Percentiles rank a stretch among this genome's conserved stretches.
phyloP scores from a whole-genome alignment of 2,329 filamentous ascomycete species.

The Colletotrichum cereale region DNA sequence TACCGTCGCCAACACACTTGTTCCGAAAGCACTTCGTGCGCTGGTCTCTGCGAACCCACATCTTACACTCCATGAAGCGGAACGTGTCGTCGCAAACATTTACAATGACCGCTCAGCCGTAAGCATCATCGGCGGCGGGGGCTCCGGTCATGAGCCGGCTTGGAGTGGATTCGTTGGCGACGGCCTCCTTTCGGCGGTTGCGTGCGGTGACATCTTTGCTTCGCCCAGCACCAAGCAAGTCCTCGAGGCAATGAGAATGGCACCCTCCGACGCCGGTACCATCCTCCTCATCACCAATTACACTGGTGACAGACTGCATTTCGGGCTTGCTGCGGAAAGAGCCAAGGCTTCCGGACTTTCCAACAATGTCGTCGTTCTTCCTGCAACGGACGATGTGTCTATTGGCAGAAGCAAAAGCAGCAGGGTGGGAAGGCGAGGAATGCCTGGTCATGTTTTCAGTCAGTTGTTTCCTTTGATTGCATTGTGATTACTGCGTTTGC shows the following conservation, averaged over 20 bases:
- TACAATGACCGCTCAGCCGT: constrained; percentile 44
- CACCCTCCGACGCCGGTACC: constrained; percentile 74
- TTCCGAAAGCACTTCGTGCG: constrained; percentile 44
- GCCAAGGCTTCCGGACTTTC: constrained; percentile 72
- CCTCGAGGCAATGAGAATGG: constrained; percentile 71
- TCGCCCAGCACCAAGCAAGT: constrained; percentile 81
- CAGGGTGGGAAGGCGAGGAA: constrained; percentile 79
- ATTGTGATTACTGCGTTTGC: neutral
- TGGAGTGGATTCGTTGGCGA: constrained; percentile 79
- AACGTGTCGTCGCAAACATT: constrained; percentile 56
- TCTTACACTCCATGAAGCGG: constrained; percentile 57
- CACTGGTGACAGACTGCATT: constrained; percentile 79
- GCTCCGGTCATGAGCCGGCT: constrained; percentile 79
- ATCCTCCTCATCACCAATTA: constrained; percentile 83
- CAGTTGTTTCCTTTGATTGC: constrained; percentile 53
- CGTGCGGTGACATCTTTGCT: constrained; percentile 81
- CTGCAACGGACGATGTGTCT: constrained; percentile 80
- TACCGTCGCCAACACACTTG: constrained; percentile 44
- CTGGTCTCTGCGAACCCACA: constrained; percentile 44
- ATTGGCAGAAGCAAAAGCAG: constrained; percentile 75
- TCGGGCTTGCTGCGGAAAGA: constrained; percentile 81
- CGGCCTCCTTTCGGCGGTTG: constrained; percentile 76
- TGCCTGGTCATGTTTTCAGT: constrained; percentile 71
- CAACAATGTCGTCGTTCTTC: constrained; percentile 75
- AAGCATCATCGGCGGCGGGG: constrained; percentile 74